Evolutionary conservation across 208 protist genomes (phyloP).

Genomic region (Wallacemonas sp.): DNA sequence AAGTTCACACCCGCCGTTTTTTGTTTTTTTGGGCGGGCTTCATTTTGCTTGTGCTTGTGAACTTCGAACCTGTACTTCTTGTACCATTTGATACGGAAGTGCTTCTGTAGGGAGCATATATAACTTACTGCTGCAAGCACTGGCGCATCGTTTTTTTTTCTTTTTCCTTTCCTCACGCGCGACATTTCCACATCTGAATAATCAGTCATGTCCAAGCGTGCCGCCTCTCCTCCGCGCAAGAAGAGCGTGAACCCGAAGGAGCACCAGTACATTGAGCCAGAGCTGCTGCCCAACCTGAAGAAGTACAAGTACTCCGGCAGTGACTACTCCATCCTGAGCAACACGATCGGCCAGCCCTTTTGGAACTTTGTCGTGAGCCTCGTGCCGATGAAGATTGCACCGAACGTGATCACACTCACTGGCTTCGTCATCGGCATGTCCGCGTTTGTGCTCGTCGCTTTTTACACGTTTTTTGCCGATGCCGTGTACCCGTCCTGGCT

Average conservation of each 20-base stretch:
- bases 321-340: conserved; percentile 73
- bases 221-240: background rate
- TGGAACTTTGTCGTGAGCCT: conserved; percentile 88
- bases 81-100: too few species aligned
- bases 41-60: too few species aligned
- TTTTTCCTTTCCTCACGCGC: background rate
- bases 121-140: too few species aligned
- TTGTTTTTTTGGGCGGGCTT: too few species aligned
- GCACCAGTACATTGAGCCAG: conserved; percentile 68
- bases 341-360: conserved; percentile 80
- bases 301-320: conserved; percentile 84
- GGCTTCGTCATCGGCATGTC: conserved; percentile 81
- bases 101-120: too few species aligned
- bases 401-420: conserved; percentile 86
- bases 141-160: too few species aligned
- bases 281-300: conserved; percentile 68
- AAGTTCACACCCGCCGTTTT: too few species aligned
- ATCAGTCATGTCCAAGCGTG: conserved; percentile 13
- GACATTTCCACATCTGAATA: background rate
- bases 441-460: conserved; percentile 63
- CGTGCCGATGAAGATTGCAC: conserved; percentile 87
- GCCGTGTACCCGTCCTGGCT: conserved; percentile 86
- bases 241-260: conserved; percentile 42
- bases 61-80: too few species aligned
- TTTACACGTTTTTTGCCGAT: conserved; percentile 51